These are phyloP conservation scores for Arthroderma uncinatum DNA, from an alignment of 2,329 filamentous ascomycete species.

Conservation along the genomic window DNA sequence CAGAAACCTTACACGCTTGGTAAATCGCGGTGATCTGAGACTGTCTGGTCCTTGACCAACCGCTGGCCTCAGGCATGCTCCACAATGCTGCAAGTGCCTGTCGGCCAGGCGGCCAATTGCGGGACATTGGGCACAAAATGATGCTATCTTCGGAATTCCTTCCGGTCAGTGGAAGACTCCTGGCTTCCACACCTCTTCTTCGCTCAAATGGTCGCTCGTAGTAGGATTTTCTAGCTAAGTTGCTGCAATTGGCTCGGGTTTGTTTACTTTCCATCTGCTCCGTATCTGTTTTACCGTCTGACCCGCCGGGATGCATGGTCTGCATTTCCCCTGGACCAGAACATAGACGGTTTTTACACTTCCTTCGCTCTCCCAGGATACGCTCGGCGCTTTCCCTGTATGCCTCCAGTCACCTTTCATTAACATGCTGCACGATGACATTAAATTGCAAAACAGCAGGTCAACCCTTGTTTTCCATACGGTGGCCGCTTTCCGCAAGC, in stretches of 20 bases:
- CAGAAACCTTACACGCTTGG: neutral
- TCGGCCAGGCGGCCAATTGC: constrained; percentile 6
- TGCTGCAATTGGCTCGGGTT: neutral
- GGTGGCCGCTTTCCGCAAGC: neutral
- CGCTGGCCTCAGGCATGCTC: constrained; percentile 3
- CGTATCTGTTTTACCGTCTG: neutral
- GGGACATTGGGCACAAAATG: constrained; percentile 7
- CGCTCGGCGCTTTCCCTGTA: neutral
- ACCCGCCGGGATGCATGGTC: neutral
- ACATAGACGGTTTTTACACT: too few relatives aligned
- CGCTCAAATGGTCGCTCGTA: neutral
- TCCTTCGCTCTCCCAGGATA: neutral
- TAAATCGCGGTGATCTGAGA: constrained; percentile 1
- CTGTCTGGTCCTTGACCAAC: constrained; percentile 1
- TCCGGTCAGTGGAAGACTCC: neutral
- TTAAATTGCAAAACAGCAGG: neutral
- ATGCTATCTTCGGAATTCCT: neutral
- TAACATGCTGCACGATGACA: neutral
- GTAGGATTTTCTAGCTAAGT: neutral
- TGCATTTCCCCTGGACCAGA: neutral
- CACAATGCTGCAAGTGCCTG: constrained; percentile 5
- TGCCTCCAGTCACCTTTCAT: too few relatives aligned
- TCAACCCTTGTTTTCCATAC: neutral
- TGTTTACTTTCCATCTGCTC: neutral
- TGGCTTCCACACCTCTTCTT: constrained; percentile 3